Evolutionary conservation across 768 basidiomycete genomes (phyloP), one percentile per base, ranked within the genome.

Genomic region (Russula sp.): DNA sequence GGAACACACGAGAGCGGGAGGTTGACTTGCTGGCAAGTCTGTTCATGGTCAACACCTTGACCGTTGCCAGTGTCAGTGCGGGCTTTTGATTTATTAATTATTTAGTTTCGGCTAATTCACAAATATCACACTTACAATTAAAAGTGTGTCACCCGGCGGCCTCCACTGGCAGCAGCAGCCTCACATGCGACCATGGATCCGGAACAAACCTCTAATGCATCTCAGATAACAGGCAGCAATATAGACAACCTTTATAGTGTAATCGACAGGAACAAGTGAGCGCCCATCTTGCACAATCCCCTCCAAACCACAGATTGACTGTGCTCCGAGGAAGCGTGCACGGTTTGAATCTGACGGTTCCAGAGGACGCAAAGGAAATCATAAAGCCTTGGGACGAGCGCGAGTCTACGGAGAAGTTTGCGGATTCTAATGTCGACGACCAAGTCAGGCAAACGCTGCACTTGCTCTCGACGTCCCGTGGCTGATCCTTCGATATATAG

Each of bases 341-440:
- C 71, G 91, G 91, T 45, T 75, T 93, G 69, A 92, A 92, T 70
- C 75, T 93, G 58, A 80, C 82, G 6, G 80, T 90, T n/a, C 91
- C 91, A 31, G 91, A 93, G 71, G 81, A 87, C 68, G 91, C 91
- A 1, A 85, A 83, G 66, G 81, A 76, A 14, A 73, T 91, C 42
- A 87, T 94, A 64, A 94, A 94, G 73, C 84, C 87, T 3, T 94
- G 91, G 91, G 81, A 86, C 60, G 79, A 88, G 68, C 77, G 91
- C 50, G 88, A 93, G 27, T 84, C 87, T 55, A 85, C 81, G 11
- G 74, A 74, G 3, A 79, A 77, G 66, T 92, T 76, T 64, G 85
- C 84, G 14, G 87, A 93, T 20, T 92, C 91, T 0, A 86, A 84
- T 37, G 91, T 92, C 14, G 91, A 94, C 67, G 91, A 94, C 70